Evolutionary conservation across 345 rosid species (phyloP).

Genomic region (Streptanthus diversifolius): DNA sequence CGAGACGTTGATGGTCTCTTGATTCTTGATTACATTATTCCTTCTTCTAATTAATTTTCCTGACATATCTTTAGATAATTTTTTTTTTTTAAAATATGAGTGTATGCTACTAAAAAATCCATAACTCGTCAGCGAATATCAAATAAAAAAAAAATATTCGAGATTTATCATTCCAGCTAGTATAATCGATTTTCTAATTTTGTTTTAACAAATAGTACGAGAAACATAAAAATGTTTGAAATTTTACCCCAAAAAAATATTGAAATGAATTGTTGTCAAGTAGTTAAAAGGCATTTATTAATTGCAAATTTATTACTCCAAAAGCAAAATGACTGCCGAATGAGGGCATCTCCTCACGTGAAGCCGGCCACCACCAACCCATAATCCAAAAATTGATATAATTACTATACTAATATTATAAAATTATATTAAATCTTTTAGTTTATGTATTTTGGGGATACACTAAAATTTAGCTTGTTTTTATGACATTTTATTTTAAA

Average conservation of each 20-base stretch:
- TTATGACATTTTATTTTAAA: neutral
- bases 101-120: neutral
- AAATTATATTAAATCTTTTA: too few relatives aligned
- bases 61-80: neutral
- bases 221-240: conserved; percentile 31
- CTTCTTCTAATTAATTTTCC: neutral
- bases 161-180: neutral
- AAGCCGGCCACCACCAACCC: conserved; percentile 35
- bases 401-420: neutral
- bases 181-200: neutral
- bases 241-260: neutral
- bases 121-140: neutral
- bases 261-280: conserved; percentile 8
- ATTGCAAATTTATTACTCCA: conserved; percentile 2
- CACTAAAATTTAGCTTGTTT: neutral
- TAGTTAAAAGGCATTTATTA: conserved; percentile 30
- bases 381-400: conserved; percentile 19
- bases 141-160: neutral
- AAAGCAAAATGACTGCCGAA: conserved; percentile 27
- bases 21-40: conserved; percentile 9
- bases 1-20: conserved; percentile 21
- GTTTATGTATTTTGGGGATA: neutral
- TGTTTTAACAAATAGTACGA: neutral
- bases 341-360: conserved; percentile 41
- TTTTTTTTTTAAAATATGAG: neutral